A percentile compares a stretch with the other conserved stretches of the same genome.
Evolutionary conservation across 1,284 basidiomycete species (phyloP).

Genomic region (Cryptococcus hybrid): DNA sequence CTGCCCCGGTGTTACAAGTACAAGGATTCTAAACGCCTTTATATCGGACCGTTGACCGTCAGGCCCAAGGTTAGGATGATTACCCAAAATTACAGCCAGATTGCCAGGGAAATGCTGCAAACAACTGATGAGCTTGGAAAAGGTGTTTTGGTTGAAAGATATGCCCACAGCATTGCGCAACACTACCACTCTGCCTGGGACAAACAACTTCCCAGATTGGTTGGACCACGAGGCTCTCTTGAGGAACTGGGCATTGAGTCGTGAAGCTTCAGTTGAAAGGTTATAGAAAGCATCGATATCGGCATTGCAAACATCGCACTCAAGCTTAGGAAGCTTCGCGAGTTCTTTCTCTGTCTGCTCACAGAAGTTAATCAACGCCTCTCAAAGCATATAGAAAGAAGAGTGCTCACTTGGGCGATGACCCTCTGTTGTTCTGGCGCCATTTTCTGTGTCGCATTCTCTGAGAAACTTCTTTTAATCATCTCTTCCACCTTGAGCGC

Average conservation of each 20-base stretch:
- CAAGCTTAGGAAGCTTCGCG: constrained; percentile 63
- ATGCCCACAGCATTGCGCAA: constrained; percentile 72
- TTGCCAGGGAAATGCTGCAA: constrained; percentile 74
- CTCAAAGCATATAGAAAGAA: not conserved
- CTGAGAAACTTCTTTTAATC: constrained; percentile 99
- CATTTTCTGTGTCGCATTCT: constrained; percentile 90
- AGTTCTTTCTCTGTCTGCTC: constrained; percentile 71
- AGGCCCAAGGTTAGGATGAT: constrained; percentile 56
- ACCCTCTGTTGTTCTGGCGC: constrained; percentile 90
- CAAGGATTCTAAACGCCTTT: constrained; percentile 65
- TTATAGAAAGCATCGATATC: constrained; percentile 81
- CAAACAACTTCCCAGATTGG: constrained; percentile 67
- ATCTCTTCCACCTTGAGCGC: constrained; percentile 97
- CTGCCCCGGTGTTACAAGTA: constrained; percentile 65
- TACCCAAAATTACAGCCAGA: constrained; percentile 72
- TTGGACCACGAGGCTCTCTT: constrained; percentile 63
- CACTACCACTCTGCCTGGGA: constrained; percentile 75
- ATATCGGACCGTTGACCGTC: constrained; percentile 50
- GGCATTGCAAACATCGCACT: constrained; percentile 64
- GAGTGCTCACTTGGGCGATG: constrained; percentile 65
- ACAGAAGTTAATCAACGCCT: not conserved
- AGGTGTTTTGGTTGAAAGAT: not conserved
- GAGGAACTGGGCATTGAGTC: constrained; percentile 65
- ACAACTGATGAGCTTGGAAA: not conserved
- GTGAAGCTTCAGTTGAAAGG: constrained; percentile 64